Evolutionary conservation across 2,329 filamentous ascomycete species (phyloP).

Genomic region (Colletotrichum theobromicola): DNA sequence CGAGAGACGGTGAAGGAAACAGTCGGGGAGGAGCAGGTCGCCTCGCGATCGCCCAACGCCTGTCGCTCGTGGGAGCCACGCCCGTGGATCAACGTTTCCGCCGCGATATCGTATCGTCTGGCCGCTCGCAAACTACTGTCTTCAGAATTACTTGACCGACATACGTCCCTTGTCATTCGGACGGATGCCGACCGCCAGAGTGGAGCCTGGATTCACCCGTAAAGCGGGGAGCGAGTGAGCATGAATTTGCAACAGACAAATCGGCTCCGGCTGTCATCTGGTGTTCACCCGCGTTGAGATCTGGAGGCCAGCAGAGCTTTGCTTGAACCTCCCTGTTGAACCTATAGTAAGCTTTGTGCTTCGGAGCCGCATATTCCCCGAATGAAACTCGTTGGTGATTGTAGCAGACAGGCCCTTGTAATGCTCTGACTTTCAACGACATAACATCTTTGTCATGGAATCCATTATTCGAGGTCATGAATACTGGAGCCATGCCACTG

Average conservation of each 20-base stretch:
- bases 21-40: background rate
- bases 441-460: background rate
- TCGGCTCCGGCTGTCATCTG: constrained; percentile 1
- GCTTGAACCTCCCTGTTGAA: background rate
- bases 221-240: background rate
- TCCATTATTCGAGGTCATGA: background rate
- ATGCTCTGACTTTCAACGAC: background rate
- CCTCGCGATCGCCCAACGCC: background rate
- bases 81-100: background rate
- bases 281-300: background rate
- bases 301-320: background rate
- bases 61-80: background rate
- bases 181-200: background rate
- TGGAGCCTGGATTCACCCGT: background rate
- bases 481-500: background rate
- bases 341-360: background rate
- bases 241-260: background rate
- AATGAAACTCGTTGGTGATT: background rate
- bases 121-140: background rate
- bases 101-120: background rate
- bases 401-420: background rate
- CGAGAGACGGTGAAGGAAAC: constrained; percentile 16
- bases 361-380: background rate
- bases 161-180: background rate
- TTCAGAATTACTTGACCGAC: background rate